phyloP scores from a whole-genome alignment of 768 basidiomycete species.

The Kwoniella bestiolae region DNA sequence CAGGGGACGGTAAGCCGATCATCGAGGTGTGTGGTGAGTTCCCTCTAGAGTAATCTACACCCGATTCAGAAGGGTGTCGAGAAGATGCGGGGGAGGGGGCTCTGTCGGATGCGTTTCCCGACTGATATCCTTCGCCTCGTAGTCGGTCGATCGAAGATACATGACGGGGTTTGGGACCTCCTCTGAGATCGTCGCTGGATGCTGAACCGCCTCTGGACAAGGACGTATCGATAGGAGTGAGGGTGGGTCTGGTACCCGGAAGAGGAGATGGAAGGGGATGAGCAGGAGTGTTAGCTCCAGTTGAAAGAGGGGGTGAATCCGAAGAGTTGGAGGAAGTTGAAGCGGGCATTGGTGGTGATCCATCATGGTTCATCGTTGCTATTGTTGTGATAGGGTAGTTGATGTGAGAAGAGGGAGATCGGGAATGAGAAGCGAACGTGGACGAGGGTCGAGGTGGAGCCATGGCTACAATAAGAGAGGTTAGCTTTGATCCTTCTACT shows the following conservation, averaged over 20 bases:
- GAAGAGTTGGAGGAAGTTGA: slow-evolving; percentile 25
- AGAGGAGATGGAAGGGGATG: slow-evolving; percentile 3
- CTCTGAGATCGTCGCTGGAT: slow-evolving; percentile 25
- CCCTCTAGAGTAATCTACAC: slow-evolving; percentile 19
- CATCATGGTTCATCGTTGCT: slow-evolving; percentile 28
- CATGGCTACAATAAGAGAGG: slow-evolving; percentile 14
- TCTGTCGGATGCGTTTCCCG: slow-evolving; percentile 15
- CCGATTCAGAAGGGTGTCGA: slow-evolving; percentile 23
- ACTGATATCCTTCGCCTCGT: slow-evolving; percentile 19
- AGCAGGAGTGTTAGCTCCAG: slow-evolving; percentile 28
- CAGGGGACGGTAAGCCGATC: slow-evolving; percentile 21
- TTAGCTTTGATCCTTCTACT: slow-evolving; percentile 1
- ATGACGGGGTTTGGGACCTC: slow-evolving; percentile 15
- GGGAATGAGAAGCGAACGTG: slow-evolving; percentile 30
- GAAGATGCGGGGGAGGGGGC: slow-evolving; percentile 31
- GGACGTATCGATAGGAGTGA: slow-evolving; percentile 27
- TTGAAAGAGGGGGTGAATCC: slow-evolving; percentile 16
- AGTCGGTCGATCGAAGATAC: slow-evolving; percentile 38
- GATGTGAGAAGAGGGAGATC: slow-evolving; percentile 39
- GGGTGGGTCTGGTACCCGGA: slow-evolving; percentile 17
- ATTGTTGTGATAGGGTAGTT: slow-evolving; percentile 42
- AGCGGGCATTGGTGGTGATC: slow-evolving; percentile 37
- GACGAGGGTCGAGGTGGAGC: slow-evolving; percentile 32
- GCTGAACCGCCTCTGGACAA: slow-evolving; percentile 14
- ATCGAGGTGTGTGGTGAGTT: slow-evolving; percentile 29